Evolutionary conservation across 108 stramenopile species (phyloP), one percentile per base, ranked within the genome.

Genomic region (Pseudonitzschia delicatissima): DNA sequence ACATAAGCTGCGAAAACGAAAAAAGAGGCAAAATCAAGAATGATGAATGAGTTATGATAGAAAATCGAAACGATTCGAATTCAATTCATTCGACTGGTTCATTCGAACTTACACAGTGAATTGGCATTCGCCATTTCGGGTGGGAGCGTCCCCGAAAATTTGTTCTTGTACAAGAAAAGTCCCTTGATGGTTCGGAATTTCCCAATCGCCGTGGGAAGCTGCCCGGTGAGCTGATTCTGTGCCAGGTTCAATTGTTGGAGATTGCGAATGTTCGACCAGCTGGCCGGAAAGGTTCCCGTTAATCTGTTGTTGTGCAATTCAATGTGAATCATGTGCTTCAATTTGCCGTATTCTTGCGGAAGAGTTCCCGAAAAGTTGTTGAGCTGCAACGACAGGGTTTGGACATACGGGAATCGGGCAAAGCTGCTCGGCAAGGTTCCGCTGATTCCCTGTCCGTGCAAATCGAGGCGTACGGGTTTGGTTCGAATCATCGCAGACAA

Each of bases 201-300:
- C 5, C 67, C 62, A 33, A 91, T 59, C 26, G 77, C 75, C 18
- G 72, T 40, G 5, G 91, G 87, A 20, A 93, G 57, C 9, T 65
- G 65, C n/a, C 87, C 87, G 13, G 70, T 80, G 48, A 93, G 62
- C 11, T 45, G 4, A 59, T 85, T 85, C 1, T 37, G 60, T 13
- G 62, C 74, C 45, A 81, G 11, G 47, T 81, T 78, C 29, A 85
- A 37, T 15, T 64, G 47, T 21, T 66, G 62, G 1, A 85, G 51
- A 36, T 72, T 73, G 34, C 44, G n/a, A 20, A 65, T 62, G n/a
- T 34, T 62, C 3, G 66, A 50, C 72, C 68, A 77, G n/a, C 39
- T 53, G 5, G 17, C 21, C 1, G 81, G 77, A 36, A 82, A 45
- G 15, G 26, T 45, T 33, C 76, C 76, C 0, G 69, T 65, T 9